Base-by-base conservation (phyloP, 768 basidiomycete species). In the Macrocybe gigantea region DNA sequence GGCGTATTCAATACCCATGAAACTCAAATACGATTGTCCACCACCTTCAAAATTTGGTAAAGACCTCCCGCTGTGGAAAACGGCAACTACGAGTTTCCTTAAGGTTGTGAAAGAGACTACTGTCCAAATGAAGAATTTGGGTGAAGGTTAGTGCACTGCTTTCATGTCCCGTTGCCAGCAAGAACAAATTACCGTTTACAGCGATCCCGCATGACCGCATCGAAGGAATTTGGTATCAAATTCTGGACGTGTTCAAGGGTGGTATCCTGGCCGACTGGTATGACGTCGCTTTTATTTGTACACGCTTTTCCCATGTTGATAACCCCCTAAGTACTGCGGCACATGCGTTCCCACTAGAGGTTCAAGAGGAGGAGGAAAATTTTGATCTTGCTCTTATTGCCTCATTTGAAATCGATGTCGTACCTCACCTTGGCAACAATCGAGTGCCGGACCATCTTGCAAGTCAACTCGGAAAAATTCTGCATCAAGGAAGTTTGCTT, bases 21-120 rank as follows among this genome's bases (percentile, higher is more conserved):
- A 93, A 59, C 70, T 98, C 53, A 94, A 94, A 65, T 95, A 97
- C 53, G 92, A 95, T 33, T 96, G 94, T 62, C 94, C 95, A 0
- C 69, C 88, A 0, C 79, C 95, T 0, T 92, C 87, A 36, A 93
- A 85, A 60, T 91, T 82, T 59, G 92, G 90, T 2, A 85, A 89
- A 46, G 95, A 94, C 57, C 68, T 65, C 14, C 93, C 94, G 0
- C 68, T 99, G 2, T 98, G 95, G 95, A 94, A 93, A 68, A 93
- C 92, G 0, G 94, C 93, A n/a, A 92, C 88, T 2, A 78, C 73
- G 10, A 82, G 74, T 57, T 91, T 91, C 64, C 68, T 93, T 57
- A 71, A 72, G 10, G 75, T 90, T 32, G 83, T 90, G 38, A 86
- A 80, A 48, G 84, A 85, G 49, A 81, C 80, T 53, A 71, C 77